Conservation (phyloP, 495 filamentous ascomycete genomes). For the Sabuloglossum arenarium region DNA sequence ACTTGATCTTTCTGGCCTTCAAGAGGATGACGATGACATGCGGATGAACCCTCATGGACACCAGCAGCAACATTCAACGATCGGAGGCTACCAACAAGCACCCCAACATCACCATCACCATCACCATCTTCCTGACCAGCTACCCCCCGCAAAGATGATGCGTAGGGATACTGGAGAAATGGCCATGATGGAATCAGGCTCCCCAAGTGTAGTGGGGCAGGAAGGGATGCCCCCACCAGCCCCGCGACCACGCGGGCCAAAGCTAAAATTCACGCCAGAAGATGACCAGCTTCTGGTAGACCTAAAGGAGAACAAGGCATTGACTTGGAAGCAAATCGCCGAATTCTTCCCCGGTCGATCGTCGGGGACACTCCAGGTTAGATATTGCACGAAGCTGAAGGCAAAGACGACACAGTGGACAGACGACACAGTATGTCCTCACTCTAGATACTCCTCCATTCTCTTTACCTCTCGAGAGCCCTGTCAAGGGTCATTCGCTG, state of each 20-base stretch:
- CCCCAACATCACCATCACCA: conserved; percentile 40
- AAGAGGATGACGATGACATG: conserved; percentile 3
- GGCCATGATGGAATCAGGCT: conserved; percentile 22
- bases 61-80: not conserved
- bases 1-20: conserved; percentile 9
- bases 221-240: conserved; percentile 67
- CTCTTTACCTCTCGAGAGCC: not conserved
- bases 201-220: conserved; percentile 57
- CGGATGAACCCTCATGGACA: not conserved
- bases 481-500: not conserved
- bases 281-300: conserved; percentile 71
- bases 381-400: conserved; percentile 86
- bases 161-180: conserved; percentile 25
- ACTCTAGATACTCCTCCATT: not conserved
- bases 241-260: conserved; percentile 55
- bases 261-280: conserved; percentile 76
- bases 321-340: conserved; percentile 91
- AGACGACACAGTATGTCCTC: conserved; percentile 55
- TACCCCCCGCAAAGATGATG: conserved; percentile 29
- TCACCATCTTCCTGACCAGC: conserved; percentile 47
- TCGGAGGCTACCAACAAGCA: conserved; percentile 1
- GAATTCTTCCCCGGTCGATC: conserved; percentile 83
- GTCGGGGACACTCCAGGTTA: conserved; percentile 73
- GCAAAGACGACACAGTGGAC: conserved; percentile 85
- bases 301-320: conserved; percentile 75